phyloP scores from a whole-genome alignment of 495 filamentous ascomycete species.

The Aspergillus diversus region DNA sequence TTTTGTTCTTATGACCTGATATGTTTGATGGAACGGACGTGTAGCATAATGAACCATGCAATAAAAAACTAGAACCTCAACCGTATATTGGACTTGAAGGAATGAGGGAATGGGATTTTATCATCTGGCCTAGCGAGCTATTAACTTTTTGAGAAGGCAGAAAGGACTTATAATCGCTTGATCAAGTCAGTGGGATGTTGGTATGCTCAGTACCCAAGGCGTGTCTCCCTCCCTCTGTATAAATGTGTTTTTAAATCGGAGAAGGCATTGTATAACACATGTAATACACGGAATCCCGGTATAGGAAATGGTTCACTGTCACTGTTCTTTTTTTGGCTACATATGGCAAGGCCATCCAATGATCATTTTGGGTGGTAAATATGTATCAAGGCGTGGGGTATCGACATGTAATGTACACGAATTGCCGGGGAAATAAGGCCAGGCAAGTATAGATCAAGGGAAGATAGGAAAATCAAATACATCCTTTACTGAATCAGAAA shows the following conservation, averaged over 20 bases:
- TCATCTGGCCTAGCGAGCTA: too few species aligned
- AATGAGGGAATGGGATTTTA: too few species aligned
- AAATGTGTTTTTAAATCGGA: not conserved
- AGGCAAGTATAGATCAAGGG: not conserved
- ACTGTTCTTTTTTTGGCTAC: not conserved
- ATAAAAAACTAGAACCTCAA: too few species aligned
- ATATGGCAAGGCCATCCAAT: not conserved
- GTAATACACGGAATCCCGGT: too few species aligned
- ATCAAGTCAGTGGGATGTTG: constrained; percentile 41
- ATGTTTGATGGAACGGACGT: too few species aligned
- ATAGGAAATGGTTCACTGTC: too few species aligned
- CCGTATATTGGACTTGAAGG: too few species aligned
- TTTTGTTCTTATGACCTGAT: not conserved
- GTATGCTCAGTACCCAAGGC: constrained; percentile 34
- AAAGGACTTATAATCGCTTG: too few species aligned
- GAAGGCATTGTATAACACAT: not conserved
- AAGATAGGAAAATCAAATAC: not conserved
- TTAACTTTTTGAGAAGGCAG: too few species aligned
- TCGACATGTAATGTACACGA: constrained; percentile 22
- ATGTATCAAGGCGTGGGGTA: constrained; percentile 5
- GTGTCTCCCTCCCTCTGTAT: not conserved
- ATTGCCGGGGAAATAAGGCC: constrained; percentile 1
- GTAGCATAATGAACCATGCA: too few species aligned
- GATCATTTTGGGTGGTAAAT: constrained; percentile 10
- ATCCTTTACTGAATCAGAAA: not conserved